Evolutionary conservation across 805 yeast species (phyloP).

Genomic region (Saturnispora sanitii): DNA sequence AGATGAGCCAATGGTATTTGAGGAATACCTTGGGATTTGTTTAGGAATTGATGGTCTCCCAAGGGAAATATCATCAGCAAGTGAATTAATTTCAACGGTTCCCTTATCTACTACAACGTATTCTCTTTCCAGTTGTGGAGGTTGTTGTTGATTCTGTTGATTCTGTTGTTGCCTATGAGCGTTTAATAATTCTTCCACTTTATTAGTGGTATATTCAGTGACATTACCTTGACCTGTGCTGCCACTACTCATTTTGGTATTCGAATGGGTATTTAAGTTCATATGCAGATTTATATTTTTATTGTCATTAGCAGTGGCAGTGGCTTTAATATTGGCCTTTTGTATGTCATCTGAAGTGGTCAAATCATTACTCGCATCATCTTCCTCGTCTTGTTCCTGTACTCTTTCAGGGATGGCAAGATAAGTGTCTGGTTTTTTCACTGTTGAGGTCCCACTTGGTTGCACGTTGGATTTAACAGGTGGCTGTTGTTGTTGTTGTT

Average conservation of each 20-base stretch:
- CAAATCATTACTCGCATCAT: not conserved
- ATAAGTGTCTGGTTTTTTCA: conserved; percentile 1
- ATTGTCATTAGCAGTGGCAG: not conserved
- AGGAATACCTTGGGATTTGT: conserved; percentile 6
- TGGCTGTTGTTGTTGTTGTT: conserved; percentile 3
- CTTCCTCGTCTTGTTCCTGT: conserved; percentile 6
- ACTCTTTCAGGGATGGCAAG: conserved; percentile 10
- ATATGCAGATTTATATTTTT: not conserved
- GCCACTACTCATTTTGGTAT: not conserved
- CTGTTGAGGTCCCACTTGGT: not conserved
- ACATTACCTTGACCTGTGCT: no score
- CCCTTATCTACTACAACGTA: conserved; percentile 93
- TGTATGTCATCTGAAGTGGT: conserved; percentile 2
- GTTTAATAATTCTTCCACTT: conserved; percentile 10
- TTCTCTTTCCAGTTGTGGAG: conserved; percentile 53
- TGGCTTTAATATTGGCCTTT: not conserved
- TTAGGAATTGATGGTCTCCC: conserved; percentile 16
- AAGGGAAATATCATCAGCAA: conserved; percentile 83
- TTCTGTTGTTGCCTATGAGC: conserved; percentile 7
- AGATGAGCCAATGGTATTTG: conserved; percentile 1
- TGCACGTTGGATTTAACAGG: not conserved
- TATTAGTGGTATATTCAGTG: not conserved
- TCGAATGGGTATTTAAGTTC: not conserved
- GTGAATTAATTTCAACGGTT: conserved; percentile 88
- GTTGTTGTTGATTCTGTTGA: not conserved